phyloP scores from a whole-genome alignment of 306 rosid species.

The Prosopis cineraria region DNA sequence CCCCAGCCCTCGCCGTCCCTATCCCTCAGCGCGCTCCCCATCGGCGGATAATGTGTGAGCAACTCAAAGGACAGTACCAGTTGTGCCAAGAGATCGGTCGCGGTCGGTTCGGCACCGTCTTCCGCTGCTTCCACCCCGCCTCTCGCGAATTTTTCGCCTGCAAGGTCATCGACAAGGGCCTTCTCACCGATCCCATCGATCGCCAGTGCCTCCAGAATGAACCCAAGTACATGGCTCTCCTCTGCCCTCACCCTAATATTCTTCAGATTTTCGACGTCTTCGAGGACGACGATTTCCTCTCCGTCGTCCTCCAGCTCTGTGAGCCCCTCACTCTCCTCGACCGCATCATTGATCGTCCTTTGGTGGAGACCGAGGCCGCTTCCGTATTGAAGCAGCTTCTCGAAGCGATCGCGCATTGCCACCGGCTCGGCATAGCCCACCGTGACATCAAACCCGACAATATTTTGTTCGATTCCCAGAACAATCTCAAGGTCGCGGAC shows the following conservation, averaged over 20 bases:
- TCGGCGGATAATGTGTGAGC: constrained; percentile 49
- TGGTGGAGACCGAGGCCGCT: constrained; percentile 57
- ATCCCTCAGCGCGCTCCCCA: not conserved
- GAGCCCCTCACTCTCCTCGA: constrained; percentile 60
- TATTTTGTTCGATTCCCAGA: constrained; percentile 55
- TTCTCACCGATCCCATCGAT: constrained; percentile 59
- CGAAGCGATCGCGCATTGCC: constrained; percentile 64
- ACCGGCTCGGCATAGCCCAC: constrained; percentile 62
- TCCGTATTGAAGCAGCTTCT: constrained; percentile 54
- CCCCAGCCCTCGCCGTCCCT: too few relatives aligned
- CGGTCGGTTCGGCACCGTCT: constrained; percentile 70
- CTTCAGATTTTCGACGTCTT: constrained; percentile 51
- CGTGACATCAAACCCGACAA: constrained; percentile 82
- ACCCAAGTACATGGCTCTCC: constrained; percentile 65
- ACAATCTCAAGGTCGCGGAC: constrained; percentile 65
- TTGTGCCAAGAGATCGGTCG: constrained; percentile 74
- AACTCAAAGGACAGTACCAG: constrained; percentile 51
- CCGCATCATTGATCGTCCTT: constrained; percentile 42
- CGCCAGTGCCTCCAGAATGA: constrained; percentile 70
- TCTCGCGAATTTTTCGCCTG: constrained; percentile 50
- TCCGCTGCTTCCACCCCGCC: constrained; percentile 50
- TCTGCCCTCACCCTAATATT: constrained; percentile 70
- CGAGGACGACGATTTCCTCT: constrained; percentile 48
- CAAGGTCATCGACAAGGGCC: constrained; percentile 64
- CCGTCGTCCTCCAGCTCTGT: constrained; percentile 69